phyloP scores from a whole-genome alignment of 2,329 filamentous ascomycete species.

The Tolypocladium ovalisporum region DNA sequence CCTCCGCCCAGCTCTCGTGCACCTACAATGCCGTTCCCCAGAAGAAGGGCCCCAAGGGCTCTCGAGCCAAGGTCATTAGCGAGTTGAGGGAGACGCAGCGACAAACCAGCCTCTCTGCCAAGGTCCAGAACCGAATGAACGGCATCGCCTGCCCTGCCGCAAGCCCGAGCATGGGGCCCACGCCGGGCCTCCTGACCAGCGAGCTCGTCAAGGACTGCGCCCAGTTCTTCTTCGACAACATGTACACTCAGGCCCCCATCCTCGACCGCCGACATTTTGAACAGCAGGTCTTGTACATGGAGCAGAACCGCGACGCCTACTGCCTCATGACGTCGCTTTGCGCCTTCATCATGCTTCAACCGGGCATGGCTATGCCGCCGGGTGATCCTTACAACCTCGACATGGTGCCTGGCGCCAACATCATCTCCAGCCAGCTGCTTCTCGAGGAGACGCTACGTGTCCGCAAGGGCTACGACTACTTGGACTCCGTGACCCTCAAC shows the following conservation, averaged over 20 bases:
- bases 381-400: constrained; percentile 46
- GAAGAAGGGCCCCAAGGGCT: constrained; percentile 68
- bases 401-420: constrained; percentile 45
- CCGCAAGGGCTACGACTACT: constrained; percentile 50
- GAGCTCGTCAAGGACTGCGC: constrained; percentile 57
- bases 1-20: constrained; percentile 54
- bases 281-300: constrained; percentile 47
- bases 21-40: constrained; percentile 67
- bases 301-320: constrained; percentile 52
- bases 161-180: constrained; percentile 39
- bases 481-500: constrained; percentile 44
- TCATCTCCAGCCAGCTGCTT: constrained; percentile 54
- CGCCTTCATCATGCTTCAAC: constrained; percentile 59
- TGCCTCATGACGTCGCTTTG: constrained; percentile 54
- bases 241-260: constrained; percentile 54
- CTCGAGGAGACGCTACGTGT: constrained; percentile 58
- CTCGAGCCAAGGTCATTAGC: constrained; percentile 64
- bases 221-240: constrained; percentile 57
- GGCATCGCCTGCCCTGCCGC: constrained; percentile 38
- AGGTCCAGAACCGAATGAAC: constrained; percentile 49
- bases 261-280: constrained; percentile 48
- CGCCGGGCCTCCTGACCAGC: constrained; percentile 47
- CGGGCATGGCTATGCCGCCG: constrained; percentile 50
- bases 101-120: constrained; percentile 51
- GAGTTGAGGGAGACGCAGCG: constrained; percentile 60